Evolutionary conservation across 306 rosid species (phyloP).

Genomic region (Fragaria iinumae): DNA sequence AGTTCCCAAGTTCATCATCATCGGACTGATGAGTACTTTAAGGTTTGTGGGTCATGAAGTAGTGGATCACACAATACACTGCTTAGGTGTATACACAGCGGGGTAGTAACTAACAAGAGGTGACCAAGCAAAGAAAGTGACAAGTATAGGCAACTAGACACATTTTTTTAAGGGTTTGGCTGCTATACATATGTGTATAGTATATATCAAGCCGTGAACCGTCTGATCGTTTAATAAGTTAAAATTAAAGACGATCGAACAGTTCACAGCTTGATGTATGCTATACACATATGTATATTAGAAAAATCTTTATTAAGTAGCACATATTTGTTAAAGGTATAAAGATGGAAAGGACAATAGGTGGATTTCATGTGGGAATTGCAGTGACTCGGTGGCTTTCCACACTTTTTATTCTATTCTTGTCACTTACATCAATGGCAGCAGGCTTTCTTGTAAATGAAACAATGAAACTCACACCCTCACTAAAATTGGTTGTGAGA

Average conservation of each 20-base stretch:
- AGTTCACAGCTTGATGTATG: too few relatives aligned
- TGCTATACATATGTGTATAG: too few relatives aligned
- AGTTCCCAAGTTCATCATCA: constrained; percentile 7
- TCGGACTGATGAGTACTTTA: constrained; percentile 17
- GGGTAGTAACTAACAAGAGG: constrained; percentile 48
- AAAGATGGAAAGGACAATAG: constrained; percentile 44
- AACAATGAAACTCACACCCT: constrained; percentile 49
- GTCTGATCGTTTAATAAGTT: too few relatives aligned
- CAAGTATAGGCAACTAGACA: constrained; percentile 30
- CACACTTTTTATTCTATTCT: constrained; percentile 39
- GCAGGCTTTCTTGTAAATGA: constrained; percentile 54
- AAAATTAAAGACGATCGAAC: too few relatives aligned
- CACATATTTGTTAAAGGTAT: constrained; percentile 3
- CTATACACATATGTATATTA: too few relatives aligned
- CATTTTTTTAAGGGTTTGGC: not conserved
- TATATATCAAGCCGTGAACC: too few relatives aligned
- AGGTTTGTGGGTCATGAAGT: constrained; percentile 40
- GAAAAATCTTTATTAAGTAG: constrained; percentile 12
- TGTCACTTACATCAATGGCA: constrained; percentile 36
- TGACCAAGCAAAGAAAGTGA: constrained; percentile 49
- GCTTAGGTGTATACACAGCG: constrained; percentile 54
- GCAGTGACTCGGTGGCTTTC: constrained; percentile 54
- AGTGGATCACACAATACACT: constrained; percentile 30
- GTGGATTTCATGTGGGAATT: constrained; percentile 76
- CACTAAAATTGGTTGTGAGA: constrained; percentile 31